Base-by-base conservation (phyloP, 2,329 filamentous ascomycete genomes). In the Diaporthe destruens region DNA sequence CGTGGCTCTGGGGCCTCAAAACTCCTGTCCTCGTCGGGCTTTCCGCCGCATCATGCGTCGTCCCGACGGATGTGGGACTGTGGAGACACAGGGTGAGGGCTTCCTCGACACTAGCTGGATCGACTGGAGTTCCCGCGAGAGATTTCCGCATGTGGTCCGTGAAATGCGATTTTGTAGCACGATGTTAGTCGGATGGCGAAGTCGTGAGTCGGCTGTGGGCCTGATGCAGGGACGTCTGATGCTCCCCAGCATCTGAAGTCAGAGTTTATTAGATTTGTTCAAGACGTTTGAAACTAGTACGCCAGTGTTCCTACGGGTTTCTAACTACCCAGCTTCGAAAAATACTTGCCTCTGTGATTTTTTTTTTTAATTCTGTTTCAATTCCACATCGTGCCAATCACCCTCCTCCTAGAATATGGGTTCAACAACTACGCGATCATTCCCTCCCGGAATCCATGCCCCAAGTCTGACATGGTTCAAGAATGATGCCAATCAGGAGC, bases 381-480 rank as follows among this genome's bases (percentile, higher is more conserved):
- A 18, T 49, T 20, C 29, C 14, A 25, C 25, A 14, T 39, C 32
- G 12, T 39, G 18, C 8, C 14, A 14, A 14, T 66, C 47, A 39
- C 8, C n/a, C 25, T 11, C 32, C 14, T 23, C n/a, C n/a, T n/a
- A 51, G 29, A 66, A 66, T 23, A 66, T 66, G 61, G 47, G 44
- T 20, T 65, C 61, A 51, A 65, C 61, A 65, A 12, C 23, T 25
- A 44, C 56, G 47, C 80, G 79, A 76, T 53, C 83, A 7, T 85
- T 83, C 75, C 85, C 87, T 39, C 82, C 84, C 1, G 87, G 87
- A 5, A 86, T 90, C 61, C 88, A 90, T 74, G 87, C 87, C n/a
- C 88, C 87, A 0, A 85, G 83, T 25, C 78, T 90, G 76, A 90
- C 88, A 4, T 90, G 85, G 83, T 90, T 90, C 78, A 80, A 82